Evolutionary conservation across 2,329 filamentous ascomycete species (phyloP).

Genomic region (Fusarium albidum): DNA sequence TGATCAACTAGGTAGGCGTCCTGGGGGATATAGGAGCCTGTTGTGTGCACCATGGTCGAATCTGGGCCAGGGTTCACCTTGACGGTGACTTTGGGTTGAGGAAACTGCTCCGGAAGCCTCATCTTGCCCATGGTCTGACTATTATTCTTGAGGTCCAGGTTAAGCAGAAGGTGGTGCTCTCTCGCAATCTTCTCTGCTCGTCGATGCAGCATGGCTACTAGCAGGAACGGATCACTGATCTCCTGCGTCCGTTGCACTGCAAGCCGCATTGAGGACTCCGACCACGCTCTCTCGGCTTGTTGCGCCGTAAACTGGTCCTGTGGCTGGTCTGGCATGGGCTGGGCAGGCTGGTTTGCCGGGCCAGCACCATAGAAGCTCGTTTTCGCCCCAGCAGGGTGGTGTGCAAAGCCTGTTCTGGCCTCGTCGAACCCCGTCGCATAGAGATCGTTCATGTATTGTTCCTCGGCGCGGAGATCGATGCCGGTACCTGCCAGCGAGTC

Average conservation of each 20-base stretch:
- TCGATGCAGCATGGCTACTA: conserved; percentile 67
- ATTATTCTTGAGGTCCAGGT: conserved; percentile 62
- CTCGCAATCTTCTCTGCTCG: conserved; percentile 65
- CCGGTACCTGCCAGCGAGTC: conserved; percentile 87
- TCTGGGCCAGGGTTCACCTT: conserved; percentile 67
- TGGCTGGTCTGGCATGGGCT: conserved; percentile 52
- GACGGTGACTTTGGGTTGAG: conserved; percentile 61
- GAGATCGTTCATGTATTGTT: conserved; percentile 78
- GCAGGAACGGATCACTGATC: conserved; percentile 76
- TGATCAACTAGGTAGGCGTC: conserved; percentile 83
- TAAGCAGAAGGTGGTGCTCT: conserved; percentile 65
- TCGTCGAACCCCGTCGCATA: conserved; percentile 64
- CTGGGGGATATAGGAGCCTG: conserved; percentile 75
- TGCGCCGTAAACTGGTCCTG: conserved; percentile 74
- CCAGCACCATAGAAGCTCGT: conserved; percentile 71
- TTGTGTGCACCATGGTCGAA: conserved; percentile 68
- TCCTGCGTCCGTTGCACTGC: conserved; percentile 72
- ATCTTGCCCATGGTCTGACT: conserved; percentile 56
- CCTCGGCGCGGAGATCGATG: conserved; percentile 87
- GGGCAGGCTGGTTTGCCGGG: conserved; percentile 69
- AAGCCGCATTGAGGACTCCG: conserved; percentile 68
- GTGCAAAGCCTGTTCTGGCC: conserved; percentile 58
- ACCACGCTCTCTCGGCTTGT: conserved; percentile 71
- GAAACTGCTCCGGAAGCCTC: conserved; percentile 57
- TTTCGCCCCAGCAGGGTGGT: conserved; percentile 62